Percentiles rank a stretch among this genome's conserved stretches.
phyloP scores from a whole-genome alignment of 495 filamentous ascomycete species.

The Penicillium maclennaniae region DNA sequence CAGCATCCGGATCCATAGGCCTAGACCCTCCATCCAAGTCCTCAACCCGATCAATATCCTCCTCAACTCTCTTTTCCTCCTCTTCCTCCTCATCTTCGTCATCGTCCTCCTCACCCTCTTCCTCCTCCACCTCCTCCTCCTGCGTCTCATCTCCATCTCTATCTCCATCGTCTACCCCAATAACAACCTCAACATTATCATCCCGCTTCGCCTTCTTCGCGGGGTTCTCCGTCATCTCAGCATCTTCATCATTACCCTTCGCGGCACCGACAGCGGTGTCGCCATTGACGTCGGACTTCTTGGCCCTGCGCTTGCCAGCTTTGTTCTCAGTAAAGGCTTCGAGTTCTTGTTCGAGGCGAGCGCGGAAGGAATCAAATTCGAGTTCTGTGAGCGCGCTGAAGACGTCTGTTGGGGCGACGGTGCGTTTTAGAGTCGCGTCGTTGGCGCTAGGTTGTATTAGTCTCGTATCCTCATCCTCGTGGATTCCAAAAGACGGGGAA shows the following conservation, averaged over 20 bases:
- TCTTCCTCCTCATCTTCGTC: slow-evolving; percentile 38
- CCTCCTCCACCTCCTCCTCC: slow-evolving; percentile 52
- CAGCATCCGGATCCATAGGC: slow-evolving; percentile 38
- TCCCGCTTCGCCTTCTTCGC: slow-evolving; percentile 49
- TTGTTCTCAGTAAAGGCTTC: slow-evolving; percentile 58
- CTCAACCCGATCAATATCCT: slow-evolving; percentile 65
- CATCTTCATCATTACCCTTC: slow-evolving; percentile 40
- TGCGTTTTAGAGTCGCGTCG: slow-evolving; percentile 75
- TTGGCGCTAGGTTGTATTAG: slow-evolving; percentile 59
- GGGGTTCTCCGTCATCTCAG: slow-evolving; percentile 32
- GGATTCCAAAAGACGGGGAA: background rate
- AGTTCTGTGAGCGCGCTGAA: slow-evolving; percentile 75
- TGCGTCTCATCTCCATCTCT: slow-evolving; percentile 51
- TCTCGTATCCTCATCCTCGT: background rate
- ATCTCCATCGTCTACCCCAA: slow-evolving; percentile 34
- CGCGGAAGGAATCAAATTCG: slow-evolving; percentile 76
- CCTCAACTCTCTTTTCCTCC: slow-evolving; percentile 39
- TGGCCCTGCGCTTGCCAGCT: slow-evolving; percentile 60
- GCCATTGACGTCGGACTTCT: slow-evolving; percentile 46
- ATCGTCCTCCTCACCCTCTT: slow-evolving; percentile 44
- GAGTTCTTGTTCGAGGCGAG: slow-evolving; percentile 56
- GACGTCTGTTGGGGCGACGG: slow-evolving; percentile 79
- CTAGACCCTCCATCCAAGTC: slow-evolving; percentile 44
- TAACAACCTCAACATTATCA: slow-evolving; percentile 36
- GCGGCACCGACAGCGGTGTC: slow-evolving; percentile 28